These are phyloP conservation scores for Vigna unguiculata DNA, from an alignment of 306 rosid genomes.

Conservation along the genomic window DNA sequence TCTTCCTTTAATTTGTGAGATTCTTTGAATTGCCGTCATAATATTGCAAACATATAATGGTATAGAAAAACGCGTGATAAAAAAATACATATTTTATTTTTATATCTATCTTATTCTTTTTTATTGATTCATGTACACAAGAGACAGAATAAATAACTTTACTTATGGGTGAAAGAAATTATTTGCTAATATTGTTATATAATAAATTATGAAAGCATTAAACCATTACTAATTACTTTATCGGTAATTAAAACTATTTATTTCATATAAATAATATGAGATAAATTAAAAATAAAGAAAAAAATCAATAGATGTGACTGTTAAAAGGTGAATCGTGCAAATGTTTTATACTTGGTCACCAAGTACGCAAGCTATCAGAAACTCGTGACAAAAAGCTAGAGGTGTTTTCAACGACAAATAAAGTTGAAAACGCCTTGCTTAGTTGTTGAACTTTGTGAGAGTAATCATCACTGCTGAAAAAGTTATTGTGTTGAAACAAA, in stretches of 20 bases:
- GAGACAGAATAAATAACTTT: background rate
- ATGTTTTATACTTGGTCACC: constrained; percentile 19
- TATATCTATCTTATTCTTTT: too few relatives aligned
- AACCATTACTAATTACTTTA: background rate
- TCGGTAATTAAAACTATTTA: background rate
- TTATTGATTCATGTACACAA: too few relatives aligned
- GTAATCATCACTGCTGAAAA: constrained; percentile 45
- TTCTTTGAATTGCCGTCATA: too few relatives aligned
- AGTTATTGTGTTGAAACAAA: constrained; percentile 14
- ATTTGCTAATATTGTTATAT: too few relatives aligned
- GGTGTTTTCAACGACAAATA: constrained; percentile 44
- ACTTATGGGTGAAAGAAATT: background rate
- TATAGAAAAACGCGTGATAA: too few relatives aligned
- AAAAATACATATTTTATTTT: too few relatives aligned
- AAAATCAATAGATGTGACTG: background rate
- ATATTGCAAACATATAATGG: too few relatives aligned
- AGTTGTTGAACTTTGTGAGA: constrained; percentile 50
- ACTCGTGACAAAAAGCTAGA: constrained; percentile 30
- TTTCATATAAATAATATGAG: background rate
- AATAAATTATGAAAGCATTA: too few relatives aligned
- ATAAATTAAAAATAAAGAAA: background rate
- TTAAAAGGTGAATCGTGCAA: background rate
- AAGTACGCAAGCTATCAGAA: constrained; percentile 37
- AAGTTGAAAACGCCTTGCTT: constrained; percentile 35
- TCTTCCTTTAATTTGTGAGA: too few relatives aligned